phyloP scores from a whole-genome alignment of 2,329 filamentous ascomycete genomes.

The Stagonosporopsis vannaccii region DNA sequence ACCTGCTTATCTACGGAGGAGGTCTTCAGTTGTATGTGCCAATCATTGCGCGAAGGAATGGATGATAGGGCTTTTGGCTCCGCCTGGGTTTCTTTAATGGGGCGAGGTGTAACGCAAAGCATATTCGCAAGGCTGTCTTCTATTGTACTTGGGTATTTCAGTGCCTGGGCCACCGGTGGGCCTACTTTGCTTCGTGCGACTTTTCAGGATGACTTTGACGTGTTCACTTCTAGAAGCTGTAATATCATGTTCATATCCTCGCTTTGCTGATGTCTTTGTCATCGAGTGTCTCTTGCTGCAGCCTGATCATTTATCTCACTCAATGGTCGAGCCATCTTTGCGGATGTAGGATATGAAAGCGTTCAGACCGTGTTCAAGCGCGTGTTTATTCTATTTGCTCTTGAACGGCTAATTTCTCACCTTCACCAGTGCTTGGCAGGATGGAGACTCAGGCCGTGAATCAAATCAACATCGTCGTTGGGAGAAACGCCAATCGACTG shows the following conservation, averaged over 20 bases:
- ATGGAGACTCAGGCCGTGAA: too few species aligned
- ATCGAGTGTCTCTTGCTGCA: background rate
- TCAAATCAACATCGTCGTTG: background rate
- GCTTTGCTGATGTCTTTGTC: background rate
- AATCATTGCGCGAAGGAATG: background rate
- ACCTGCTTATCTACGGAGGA: background rate
- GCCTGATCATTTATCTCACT: background rate
- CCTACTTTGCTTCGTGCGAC: background rate
- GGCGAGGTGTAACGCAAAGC: constrained; percentile 3
- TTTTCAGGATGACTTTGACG: background rate
- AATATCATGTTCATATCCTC: background rate
- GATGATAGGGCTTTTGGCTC: background rate
- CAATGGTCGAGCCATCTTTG: background rate
- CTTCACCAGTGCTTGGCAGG: too few species aligned
- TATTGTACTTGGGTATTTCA: constrained; percentile 3
- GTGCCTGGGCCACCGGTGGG: background rate
- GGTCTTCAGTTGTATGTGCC: background rate
- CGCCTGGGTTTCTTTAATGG: background rate
- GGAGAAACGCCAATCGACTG: too few species aligned
- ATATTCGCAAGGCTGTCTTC: background rate
- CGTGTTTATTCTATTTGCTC: background rate
- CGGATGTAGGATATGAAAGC: too few species aligned
- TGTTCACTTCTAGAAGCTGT: constrained; percentile 12
- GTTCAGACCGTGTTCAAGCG: too few species aligned
- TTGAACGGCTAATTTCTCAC: background rate